Base-by-base conservation (phyloP, 1,139 yeast species). In the Geotrichum aggregatum region DNA sequence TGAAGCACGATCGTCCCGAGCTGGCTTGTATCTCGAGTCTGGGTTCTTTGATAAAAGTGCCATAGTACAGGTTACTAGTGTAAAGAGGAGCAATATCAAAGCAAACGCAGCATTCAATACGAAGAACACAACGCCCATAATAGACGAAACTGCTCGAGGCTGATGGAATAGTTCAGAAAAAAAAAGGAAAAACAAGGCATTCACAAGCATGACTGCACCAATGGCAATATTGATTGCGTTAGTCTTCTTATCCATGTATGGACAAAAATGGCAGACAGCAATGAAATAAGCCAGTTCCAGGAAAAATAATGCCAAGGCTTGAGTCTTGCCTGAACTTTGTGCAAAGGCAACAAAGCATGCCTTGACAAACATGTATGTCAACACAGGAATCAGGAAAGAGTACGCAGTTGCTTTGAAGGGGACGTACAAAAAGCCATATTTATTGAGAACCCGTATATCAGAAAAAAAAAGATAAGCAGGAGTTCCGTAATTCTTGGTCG, bases 1-100 rank as follows among this genome's bases (percentile, higher is more conserved):
- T 28, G 96, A 88, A 47, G 88, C 92, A 71, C 98, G 82, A 68
- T 92, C 98, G 68, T 92, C 98, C 68, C 84, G 87, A 81, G 91
- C 86, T 61, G 96, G 96, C 72, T 87, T 89, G 71, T 87, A 87
- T 64, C 95, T 78, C n/a, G 92, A 80, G 69, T 91, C 98, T 55
- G 97, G 97, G 68, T 89, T 89, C 76, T 84, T 87, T 69, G 86
- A 84, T 41, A 88, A 65, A 63, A 89, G 70, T 0, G 96, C 95
- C 62, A 88, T 73, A 70, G 92, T 83, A 13, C 96, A 86, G 43
- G 88, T 82, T 62, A 91, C 84, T 51, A 96, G 83, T 52, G 70
- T 69, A 76, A 88, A 86, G 52, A 92, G 72, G 66, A 92, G 74
- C 66, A 92, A 76, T 65, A 87, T 78, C 60, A 88, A 75, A 4